phyloP scores from a whole-genome alignment of 1,139 yeast species.

The Blastobotrys serpentis region DNA sequence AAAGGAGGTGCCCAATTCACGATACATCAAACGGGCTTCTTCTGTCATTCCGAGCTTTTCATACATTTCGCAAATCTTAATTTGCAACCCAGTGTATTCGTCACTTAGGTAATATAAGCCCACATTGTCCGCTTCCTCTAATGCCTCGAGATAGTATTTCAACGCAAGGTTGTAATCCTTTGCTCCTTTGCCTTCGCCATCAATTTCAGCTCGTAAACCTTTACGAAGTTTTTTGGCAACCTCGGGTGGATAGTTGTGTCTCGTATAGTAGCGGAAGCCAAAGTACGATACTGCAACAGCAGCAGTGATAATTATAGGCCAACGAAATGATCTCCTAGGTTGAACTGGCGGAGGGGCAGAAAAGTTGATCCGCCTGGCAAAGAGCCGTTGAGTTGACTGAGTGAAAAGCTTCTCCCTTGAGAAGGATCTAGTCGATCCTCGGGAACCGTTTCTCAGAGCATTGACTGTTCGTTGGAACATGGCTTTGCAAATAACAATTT shows the following conservation, averaged over 20 bases:
- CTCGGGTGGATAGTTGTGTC: conserved; percentile 46
- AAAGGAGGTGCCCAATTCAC: conserved; percentile 65
- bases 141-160: conserved; percentile 59
- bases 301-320: conserved; percentile 18
- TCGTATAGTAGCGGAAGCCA: conserved; percentile 30
- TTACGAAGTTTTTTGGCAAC: conserved; percentile 71
- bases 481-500: no score
- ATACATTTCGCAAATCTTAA: conserved; percentile 84
- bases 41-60: conserved; percentile 59
- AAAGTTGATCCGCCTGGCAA: background rate
- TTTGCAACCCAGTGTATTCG: conserved; percentile 80
- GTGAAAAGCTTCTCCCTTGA: background rate
- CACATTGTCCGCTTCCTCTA: conserved; percentile 45
- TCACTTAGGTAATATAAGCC: conserved; percentile 59
- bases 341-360: conserved; percentile 13
- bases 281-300: conserved; percentile 21
- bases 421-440: background rate
- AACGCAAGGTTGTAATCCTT: conserved; percentile 63
- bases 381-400: background rate
- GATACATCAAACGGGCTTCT: conserved; percentile 64
- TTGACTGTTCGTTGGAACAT: conserved; percentile 1
- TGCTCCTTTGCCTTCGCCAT: conserved; percentile 58
- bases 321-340: conserved; percentile 10
- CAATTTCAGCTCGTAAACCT: conserved; percentile 77
- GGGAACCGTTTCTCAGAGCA: conserved; percentile 1